These are phyloP conservation scores for Sclerotinia minor DNA, from an alignment of 2,329 filamentous ascomycete genomes.

Conservation along the genomic window DNA sequence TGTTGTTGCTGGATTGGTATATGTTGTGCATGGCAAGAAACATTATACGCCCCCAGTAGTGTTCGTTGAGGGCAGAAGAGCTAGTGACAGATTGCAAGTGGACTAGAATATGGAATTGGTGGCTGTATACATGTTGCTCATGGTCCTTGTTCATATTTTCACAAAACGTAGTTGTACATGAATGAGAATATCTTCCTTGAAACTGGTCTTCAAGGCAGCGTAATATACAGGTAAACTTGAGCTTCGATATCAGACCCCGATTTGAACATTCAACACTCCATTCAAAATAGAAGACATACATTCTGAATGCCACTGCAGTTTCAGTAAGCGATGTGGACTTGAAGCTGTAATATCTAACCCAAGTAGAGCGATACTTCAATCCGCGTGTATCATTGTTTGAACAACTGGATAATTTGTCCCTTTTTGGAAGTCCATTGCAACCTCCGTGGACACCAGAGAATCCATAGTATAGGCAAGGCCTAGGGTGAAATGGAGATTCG, in stretches of 20 bases:
- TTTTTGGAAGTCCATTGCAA: background rate
- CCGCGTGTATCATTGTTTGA: background rate
- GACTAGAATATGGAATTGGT: background rate
- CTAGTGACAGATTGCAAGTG: background rate
- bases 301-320: no score
- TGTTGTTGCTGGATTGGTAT: conserved; percentile 33
- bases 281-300: background rate
- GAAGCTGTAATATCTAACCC: background rate
- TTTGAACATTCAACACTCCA: background rate
- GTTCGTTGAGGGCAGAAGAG: conserved; percentile 9
- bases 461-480: background rate
- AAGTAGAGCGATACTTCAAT: background rate
- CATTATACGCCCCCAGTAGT: conserved; percentile 41
- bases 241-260: background rate
- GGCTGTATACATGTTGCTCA: background rate
- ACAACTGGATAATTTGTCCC: background rate
- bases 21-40: conserved; percentile 41
- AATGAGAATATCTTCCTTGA: background rate
- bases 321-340: background rate
- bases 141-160: background rate
- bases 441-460: background rate
- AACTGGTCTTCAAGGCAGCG: background rate
- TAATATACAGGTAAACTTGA: background rate
- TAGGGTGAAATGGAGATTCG: background rate
- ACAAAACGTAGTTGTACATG: background rate